Evolutionary conservation across 1,139 yeast genomes (phyloP).

Genomic region (Taphrina sp.): DNA sequence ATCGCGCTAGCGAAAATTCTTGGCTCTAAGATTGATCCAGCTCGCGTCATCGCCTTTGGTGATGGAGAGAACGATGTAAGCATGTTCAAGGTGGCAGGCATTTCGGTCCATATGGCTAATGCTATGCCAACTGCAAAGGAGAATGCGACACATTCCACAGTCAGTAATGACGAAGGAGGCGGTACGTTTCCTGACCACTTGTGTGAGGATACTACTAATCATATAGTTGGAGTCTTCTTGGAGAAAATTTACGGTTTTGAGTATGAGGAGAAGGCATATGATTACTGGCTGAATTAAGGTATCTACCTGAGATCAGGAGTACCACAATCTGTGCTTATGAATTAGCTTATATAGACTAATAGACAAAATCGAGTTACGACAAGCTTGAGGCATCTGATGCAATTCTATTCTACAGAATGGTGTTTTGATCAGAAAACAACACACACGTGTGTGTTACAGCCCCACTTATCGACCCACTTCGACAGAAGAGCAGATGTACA

Average conservation of each 20-base stretch:
- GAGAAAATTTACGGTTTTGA: conserved; percentile 21
- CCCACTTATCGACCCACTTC: too few species aligned
- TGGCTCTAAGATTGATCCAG: conserved; percentile 13
- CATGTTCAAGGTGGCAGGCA: conserved; percentile 34
- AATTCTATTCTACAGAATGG: too few species aligned
- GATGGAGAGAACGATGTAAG: conserved; percentile 34
- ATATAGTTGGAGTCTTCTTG: conserved; percentile 17
- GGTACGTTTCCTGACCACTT: not conserved
- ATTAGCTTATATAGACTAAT: too few species aligned
- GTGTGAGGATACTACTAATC: not conserved
- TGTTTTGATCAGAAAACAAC: too few species aligned
- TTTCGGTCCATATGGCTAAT: conserved; percentile 32
- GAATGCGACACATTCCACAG: conserved; percentile 16
- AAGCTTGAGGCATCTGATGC: too few species aligned
- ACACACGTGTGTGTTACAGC: too few species aligned
- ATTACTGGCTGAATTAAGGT: conserved; percentile 21
- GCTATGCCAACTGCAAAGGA: conserved; percentile 33
- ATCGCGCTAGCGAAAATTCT: conserved; percentile 32
- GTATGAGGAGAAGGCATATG: conserved; percentile 18
- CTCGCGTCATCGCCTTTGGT: conserved; percentile 31
- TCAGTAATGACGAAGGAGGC: conserved; percentile 33
- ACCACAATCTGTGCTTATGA: too few species aligned
- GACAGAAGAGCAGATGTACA: too few species aligned
- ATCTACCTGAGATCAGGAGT: not conserved
- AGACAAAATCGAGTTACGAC: too few species aligned